A percentile compares a stretch with the other conserved stretches of the same genome.
phyloP scores from a whole-genome alignment of 2,329 filamentous ascomycete genomes.

The Aspergillus brunneoviolaceus region DNA sequence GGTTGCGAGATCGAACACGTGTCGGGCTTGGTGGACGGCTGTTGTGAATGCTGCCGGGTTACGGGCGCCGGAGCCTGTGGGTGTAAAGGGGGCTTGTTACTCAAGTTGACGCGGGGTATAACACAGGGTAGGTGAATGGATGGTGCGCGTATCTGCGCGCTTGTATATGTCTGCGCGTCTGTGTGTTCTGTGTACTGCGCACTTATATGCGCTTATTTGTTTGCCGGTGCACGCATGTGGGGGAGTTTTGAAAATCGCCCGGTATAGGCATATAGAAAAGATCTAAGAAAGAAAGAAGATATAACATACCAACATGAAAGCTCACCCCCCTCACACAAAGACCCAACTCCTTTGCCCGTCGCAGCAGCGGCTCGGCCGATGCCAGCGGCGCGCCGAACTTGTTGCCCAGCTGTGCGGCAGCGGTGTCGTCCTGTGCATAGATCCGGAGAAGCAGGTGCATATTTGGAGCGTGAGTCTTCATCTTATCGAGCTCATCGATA shows the following conservation, averaged over 20 bases:
- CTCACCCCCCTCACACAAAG: slow-evolving; percentile 29
- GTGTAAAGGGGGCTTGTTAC: neutral
- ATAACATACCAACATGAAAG: slow-evolving; percentile 28
- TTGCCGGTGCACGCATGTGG: neutral
- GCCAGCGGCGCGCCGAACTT: neutral
- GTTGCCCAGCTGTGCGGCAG: slow-evolving; percentile 1
- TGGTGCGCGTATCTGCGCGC: too few relatives aligned
- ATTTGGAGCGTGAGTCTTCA: slow-evolving; percentile 20
- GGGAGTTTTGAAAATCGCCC: too few relatives aligned
- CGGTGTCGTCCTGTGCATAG: slow-evolving; percentile 5
- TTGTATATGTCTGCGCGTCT: too few relatives aligned
- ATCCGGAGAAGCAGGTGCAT: slow-evolving; percentile 25
- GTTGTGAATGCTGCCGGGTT: slow-evolving; percentile 4
- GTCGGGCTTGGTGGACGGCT: slow-evolving; percentile 17
- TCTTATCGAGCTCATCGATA: slow-evolving; percentile 28
- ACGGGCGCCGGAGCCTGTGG: slow-evolving; percentile 13
- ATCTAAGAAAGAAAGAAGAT: too few relatives aligned
- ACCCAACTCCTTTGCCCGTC: slow-evolving; percentile 22
- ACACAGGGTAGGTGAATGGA: too few relatives aligned
- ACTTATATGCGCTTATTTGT: neutral
- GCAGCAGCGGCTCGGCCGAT: slow-evolving; percentile 11
- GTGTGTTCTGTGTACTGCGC: too few relatives aligned
- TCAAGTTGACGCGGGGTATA: too few relatives aligned
- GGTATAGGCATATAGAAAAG: too few relatives aligned
- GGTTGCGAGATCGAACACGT: slow-evolving; percentile 16